Conservation (phyloP, 2,329 filamentous ascomycete species). For the Penicillium hesseltinei region DNA sequence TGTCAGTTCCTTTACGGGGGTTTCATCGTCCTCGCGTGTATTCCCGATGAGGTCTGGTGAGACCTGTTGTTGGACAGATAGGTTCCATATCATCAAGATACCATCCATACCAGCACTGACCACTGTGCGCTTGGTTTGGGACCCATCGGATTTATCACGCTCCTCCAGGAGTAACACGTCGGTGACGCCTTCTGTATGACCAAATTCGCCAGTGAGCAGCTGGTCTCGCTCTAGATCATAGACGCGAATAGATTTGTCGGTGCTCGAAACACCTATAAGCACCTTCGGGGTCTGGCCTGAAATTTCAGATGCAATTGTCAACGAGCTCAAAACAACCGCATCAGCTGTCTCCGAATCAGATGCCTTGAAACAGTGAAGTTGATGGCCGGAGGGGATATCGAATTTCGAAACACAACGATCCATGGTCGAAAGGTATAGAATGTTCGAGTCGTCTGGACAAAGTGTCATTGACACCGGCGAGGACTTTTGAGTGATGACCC, state of each 20-base stretch:
- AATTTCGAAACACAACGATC: constrained; percentile 61
- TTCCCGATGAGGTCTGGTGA: constrained; percentile 30
- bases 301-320: constrained; percentile 59
- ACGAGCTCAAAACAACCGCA: constrained; percentile 75
- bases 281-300: constrained; percentile 60
- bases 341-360: constrained; percentile 77
- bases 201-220: constrained; percentile 86
- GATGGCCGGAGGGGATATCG: constrained; percentile 65
- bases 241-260: constrained; percentile 89
- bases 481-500: constrained; percentile 77
- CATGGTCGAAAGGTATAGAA: constrained; percentile 59
- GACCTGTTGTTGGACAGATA: constrained; percentile 36
- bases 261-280: constrained; percentile 84
- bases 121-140: constrained; percentile 47
- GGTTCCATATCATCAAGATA: constrained; percentile 75
- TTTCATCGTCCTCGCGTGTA: constrained; percentile 40
- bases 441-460: constrained; percentile 59
- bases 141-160: constrained; percentile 40
- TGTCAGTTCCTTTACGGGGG: constrained; percentile 49
- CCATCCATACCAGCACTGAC: constrained; percentile 77
- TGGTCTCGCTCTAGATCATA: constrained; percentile 76
- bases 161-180: constrained; percentile 70
- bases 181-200: constrained; percentile 90
- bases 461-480: constrained; percentile 82
- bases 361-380: constrained; percentile 74